Conservation (phyloP, 208 protist species). For the Trypanosoma rangeli region DNA sequence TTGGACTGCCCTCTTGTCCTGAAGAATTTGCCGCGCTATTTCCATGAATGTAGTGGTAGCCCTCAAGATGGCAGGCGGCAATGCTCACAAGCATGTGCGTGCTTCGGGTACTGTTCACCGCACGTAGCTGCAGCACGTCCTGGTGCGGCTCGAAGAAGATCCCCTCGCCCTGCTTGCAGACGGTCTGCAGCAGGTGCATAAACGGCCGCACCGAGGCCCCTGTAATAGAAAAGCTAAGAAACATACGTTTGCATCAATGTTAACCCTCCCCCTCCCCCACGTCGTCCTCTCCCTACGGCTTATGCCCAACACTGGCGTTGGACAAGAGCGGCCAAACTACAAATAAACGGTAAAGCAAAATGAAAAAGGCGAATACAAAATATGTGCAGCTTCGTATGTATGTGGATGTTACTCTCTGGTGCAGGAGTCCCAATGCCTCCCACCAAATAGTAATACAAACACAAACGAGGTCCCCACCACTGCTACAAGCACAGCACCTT, state of each 20-base stretch:
- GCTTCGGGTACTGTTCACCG: slow-evolving; percentile 30
- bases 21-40: background rate
- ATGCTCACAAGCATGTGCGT: slow-evolving; percentile 46
- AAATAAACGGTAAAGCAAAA: no score
- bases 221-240: slow-evolving; percentile 39
- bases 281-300: no score
- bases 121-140: slow-evolving; percentile 42
- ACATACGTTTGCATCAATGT: slow-evolving; percentile 11
- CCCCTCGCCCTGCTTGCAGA: slow-evolving; percentile 35
- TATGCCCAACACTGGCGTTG: no score
- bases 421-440: no score
- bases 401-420: no score
- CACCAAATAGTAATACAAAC: no score
- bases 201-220: slow-evolving; percentile 41
- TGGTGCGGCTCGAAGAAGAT: slow-evolving; percentile 40
- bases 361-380: no score
- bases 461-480: no score
- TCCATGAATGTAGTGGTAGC: slow-evolving; percentile 24
- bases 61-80: slow-evolving; percentile 31
- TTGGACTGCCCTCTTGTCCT: background rate
- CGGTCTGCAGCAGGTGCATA: slow-evolving; percentile 39
- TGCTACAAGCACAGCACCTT: no score
- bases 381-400: no score
- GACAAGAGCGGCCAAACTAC: no score
- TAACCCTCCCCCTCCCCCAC: background rate